Conservation (phyloP, 2,329 filamentous ascomycete species). For the Aspergillus cejpii region DNA sequence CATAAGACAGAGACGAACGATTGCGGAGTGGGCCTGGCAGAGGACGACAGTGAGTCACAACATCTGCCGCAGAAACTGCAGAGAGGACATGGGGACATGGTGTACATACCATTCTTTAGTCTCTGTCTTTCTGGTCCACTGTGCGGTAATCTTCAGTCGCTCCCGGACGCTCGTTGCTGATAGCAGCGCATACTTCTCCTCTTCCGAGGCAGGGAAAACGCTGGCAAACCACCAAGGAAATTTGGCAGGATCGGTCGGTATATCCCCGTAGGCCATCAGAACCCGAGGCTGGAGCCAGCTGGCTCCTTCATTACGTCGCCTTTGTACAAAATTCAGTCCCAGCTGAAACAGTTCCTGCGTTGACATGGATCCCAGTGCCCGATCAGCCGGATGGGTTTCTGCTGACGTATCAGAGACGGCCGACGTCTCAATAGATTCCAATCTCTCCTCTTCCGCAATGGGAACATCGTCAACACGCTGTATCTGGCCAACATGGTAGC, state of each 20-base stretch:
- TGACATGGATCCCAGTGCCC: constrained; percentile 48
- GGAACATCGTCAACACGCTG: constrained; percentile 77
- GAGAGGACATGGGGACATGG: constrained; percentile 2
- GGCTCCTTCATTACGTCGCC: constrained; percentile 62
- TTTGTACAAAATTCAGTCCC: constrained; percentile 59
- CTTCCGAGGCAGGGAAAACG: constrained; percentile 67
- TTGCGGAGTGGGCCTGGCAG: constrained; percentile 27
- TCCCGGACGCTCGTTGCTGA: constrained; percentile 68
- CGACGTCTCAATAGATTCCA: constrained; percentile 63
- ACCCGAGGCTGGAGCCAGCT: constrained; percentile 69
- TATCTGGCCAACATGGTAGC: constrained; percentile 68
- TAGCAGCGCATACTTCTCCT: constrained; percentile 72
- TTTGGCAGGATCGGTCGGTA: constrained; percentile 64
- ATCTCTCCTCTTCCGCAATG: constrained; percentile 68
- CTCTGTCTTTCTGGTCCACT: constrained; percentile 70
- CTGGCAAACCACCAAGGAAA: constrained; percentile 91
- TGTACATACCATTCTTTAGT: constrained; percentile 60
- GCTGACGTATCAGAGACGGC: constrained; percentile 7
- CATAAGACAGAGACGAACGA: constrained; percentile 39
- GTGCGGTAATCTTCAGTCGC: constrained; percentile 72
- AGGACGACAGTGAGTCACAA: constrained; percentile 12
- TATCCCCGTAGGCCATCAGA: constrained; percentile 67
- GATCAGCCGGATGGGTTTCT: constrained; percentile 18
- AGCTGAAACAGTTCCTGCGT: constrained; percentile 64
- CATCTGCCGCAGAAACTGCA: neutral